Evolutionary conservation across 495 filamentous ascomycete species (phyloP).

Genomic region (Lepraria neglecta): DNA sequence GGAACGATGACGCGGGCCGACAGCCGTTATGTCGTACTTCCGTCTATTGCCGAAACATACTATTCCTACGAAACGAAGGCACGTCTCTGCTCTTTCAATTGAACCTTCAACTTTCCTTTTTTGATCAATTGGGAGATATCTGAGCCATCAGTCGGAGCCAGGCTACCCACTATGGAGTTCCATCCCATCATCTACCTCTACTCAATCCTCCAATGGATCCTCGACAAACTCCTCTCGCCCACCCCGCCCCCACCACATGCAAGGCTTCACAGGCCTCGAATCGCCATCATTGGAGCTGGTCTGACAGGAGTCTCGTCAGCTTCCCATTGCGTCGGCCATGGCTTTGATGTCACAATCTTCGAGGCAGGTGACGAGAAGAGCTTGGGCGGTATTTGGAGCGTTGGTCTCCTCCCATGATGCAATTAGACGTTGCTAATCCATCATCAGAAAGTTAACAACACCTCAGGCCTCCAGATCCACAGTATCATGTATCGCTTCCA

Average conservation of each 20-base stretch:
- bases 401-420: conserved; percentile 34
- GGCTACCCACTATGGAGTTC: conserved; percentile 13
- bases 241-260: conserved; percentile 54
- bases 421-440: conserved; percentile 5
- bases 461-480: conserved; percentile 75
- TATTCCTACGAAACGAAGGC: not conserved
- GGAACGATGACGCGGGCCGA: conserved; percentile 1
- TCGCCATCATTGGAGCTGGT: conserved; percentile 79
- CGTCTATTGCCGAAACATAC: not conserved
- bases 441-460: conserved; percentile 68
- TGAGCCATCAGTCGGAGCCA: not conserved
- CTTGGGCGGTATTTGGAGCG: conserved; percentile 80
- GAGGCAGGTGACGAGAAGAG: conserved; percentile 57
- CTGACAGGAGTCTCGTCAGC: conserved; percentile 77
- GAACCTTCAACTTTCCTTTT: not conserved
- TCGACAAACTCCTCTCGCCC: conserved; percentile 62
- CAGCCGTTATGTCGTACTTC: not conserved
- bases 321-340: conserved; percentile 80
- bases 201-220: conserved; percentile 58
- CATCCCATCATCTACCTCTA: conserved; percentile 41
- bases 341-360: conserved; percentile 75
- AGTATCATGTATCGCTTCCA: conserved; percentile 86
- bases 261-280: conserved; percentile 49
- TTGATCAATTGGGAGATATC: not conserved
- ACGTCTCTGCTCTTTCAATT: too few species aligned